Percentiles rank a stretch among this genome's conserved stretches.
phyloP scores from a whole-genome alignment of 768 basidiomycete genomes.

The Bullera alba region DNA sequence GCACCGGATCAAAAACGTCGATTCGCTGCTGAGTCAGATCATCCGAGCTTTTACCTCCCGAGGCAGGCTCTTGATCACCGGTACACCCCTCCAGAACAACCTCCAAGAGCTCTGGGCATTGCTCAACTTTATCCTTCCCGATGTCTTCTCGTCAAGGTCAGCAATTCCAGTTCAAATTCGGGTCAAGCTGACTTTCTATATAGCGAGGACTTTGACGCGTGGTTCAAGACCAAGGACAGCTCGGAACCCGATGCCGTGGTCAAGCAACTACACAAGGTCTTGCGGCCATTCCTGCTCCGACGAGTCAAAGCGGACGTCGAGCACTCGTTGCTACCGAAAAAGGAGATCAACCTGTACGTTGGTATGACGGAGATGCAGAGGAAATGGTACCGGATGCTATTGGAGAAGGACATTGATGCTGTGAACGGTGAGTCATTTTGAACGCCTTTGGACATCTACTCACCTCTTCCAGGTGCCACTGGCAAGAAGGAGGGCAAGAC shows the following conservation, averaged over 20 bases:
- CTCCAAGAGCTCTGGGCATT: slow-evolving; percentile 94
- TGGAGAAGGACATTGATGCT: slow-evolving; percentile 98
- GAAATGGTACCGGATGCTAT: slow-evolving; percentile 86
- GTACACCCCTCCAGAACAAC: slow-evolving; percentile 94
- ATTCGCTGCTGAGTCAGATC: slow-evolving; percentile 89
- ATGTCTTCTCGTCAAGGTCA: slow-evolving; percentile 65
- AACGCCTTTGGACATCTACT: background rate
- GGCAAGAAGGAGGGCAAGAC: slow-evolving; percentile 99
- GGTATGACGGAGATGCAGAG: slow-evolving; percentile 95
- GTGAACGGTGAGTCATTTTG: slow-evolving; percentile 65
- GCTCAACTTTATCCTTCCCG: slow-evolving; percentile 92
- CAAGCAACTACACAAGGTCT: slow-evolving; percentile 92
- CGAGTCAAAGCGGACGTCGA: slow-evolving; percentile 96
- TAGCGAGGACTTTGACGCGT: slow-evolving; percentile 79
- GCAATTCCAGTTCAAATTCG: background rate
- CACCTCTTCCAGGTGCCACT: slow-evolving; percentile 59
- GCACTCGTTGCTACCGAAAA: slow-evolving; percentile 91
- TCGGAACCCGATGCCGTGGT: slow-evolving; percentile 78
- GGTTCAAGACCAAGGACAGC: slow-evolving; percentile 80
- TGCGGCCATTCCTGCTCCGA: slow-evolving; percentile 86
- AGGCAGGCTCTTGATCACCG: slow-evolving; percentile 87
- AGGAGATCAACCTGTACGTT: slow-evolving; percentile 97
- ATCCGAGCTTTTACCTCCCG: slow-evolving; percentile 82
- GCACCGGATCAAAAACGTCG: slow-evolving; percentile 98
- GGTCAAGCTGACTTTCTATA: background rate